phyloP scores from a whole-genome alignment of 2,329 filamentous ascomycete species.

The Aschersonia sp. region DNA sequence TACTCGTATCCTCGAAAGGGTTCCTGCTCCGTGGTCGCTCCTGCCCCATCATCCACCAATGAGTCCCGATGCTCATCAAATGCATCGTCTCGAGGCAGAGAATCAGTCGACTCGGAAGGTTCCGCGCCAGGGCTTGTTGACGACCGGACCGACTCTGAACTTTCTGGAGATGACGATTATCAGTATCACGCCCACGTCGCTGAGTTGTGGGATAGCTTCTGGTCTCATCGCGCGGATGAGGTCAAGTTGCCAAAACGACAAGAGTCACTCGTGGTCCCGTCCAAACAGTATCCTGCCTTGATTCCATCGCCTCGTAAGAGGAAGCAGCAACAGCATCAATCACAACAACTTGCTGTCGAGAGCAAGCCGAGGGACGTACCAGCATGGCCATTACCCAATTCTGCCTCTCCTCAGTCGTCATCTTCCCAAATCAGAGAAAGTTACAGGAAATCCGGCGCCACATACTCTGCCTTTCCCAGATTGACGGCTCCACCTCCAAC shows the following conservation, averaged over 20 bases:
- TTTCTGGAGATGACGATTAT: conserved; percentile 35
- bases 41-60: background rate
- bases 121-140: conserved; percentile 35
- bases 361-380: conserved; percentile 7
- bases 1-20: conserved; percentile 23
- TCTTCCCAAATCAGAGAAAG: conserved; percentile 1
- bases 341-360: background rate
- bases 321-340: background rate
- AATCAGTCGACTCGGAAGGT: conserved; percentile 25
- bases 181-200: conserved; percentile 29
- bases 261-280: conserved; percentile 6
- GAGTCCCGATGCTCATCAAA: conserved; percentile 2
- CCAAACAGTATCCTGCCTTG: conserved; percentile 17
- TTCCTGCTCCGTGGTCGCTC: conserved; percentile 4
- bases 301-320: conserved; percentile 14
- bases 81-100: conserved; percentile 1
- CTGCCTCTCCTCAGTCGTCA: conserved; percentile 2
- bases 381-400: conserved; percentile 13
- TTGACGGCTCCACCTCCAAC: conserved; percentile 4
- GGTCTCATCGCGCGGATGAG: conserved; percentile 11
- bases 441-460: conserved; percentile 12
- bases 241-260: background rate
- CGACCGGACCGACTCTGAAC: conserved; percentile 34
- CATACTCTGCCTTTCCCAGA: conserved; percentile 29
- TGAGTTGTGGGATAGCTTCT: conserved; percentile 39